Evolutionary conservation across 2,329 filamentous ascomycete genomes (phyloP).

Genomic region (Colletotrichum nymphaeae): DNA sequence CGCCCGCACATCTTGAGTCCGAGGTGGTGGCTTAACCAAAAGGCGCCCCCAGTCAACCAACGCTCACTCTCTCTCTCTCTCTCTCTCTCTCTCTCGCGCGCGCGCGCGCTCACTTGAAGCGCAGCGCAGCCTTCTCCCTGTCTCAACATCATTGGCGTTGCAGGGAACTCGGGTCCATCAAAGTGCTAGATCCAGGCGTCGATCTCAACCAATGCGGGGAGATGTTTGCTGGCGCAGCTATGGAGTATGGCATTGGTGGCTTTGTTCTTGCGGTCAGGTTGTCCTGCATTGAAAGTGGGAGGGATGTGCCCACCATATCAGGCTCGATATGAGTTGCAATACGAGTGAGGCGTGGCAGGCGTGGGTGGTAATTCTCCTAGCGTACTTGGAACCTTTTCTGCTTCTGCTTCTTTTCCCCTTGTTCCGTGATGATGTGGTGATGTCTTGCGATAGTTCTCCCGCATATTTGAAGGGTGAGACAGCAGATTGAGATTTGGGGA

Average conservation of each 20-base stretch:
- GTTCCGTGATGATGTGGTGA: neutral
- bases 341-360: conserved; percentile 8
- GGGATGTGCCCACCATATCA: neutral
- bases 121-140: neutral
- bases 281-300: neutral
- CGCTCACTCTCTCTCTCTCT: neutral
- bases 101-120: neutral
- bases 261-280: conserved; percentile 20
- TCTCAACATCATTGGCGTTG: neutral
- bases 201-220: conserved; percentile 11
- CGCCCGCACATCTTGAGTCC: neutral
- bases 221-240: conserved; percentile 23
- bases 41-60: neutral
- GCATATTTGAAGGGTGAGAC: neutral
- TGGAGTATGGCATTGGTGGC: conserved; percentile 14
- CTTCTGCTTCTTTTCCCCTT: neutral
- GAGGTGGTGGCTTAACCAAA: conserved; percentile 4
- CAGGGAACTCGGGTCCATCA: neutral
- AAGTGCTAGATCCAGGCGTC: neutral
- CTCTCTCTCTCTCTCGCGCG: neutral
- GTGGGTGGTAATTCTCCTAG: neutral
- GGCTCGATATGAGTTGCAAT: neutral
- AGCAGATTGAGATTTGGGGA: conserved; percentile 1
- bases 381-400: neutral
- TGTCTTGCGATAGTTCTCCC: neutral